A percentile compares a stretch with the other conserved stretches of the same genome.
Conservation (phyloP, 306 rosid species). For the Lupinus albus region DNA sequence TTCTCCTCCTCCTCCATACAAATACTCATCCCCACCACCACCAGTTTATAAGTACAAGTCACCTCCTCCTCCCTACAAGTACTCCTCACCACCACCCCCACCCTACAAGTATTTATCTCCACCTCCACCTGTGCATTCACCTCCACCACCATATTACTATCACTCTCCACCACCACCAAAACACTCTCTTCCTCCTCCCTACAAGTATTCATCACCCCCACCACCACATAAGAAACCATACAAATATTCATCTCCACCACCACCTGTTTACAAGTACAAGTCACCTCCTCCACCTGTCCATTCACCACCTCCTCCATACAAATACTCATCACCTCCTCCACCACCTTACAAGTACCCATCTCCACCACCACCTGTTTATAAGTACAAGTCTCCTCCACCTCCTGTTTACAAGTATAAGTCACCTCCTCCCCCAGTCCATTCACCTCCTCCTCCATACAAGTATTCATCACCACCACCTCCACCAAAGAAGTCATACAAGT, state of each 20-base stretch:
- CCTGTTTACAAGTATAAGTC: conserved; percentile 8
- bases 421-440: conserved; percentile 10
- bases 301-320: conserved; percentile 62
- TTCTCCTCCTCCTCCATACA: conserved; percentile 3
- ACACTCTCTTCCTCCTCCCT: conserved; percentile 18
- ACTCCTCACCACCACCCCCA: conserved; percentile 23
- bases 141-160: conserved; percentile 30
- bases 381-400: conserved; percentile 14
- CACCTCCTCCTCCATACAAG: conserved; percentile 38
- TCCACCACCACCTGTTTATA: conserved; percentile 54
- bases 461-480: conserved; percentile 31
- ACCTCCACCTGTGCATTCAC: conserved; percentile 49
- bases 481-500: neutral
- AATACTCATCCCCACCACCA: conserved; percentile 35
- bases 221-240: conserved; percentile 1
- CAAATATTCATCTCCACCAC: conserved; percentile 10
- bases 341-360: conserved; percentile 1
- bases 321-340: conserved; percentile 13
- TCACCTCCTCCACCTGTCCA: conserved; percentile 44
- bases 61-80: conserved; percentile 56
- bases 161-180: conserved; percentile 18
- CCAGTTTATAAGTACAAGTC: conserved; percentile 51
- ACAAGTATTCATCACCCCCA: conserved; percentile 1
- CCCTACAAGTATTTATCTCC: neutral
- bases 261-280: neutral